These are phyloP conservation scores for Chaetomium strumarium DNA, from an alignment of 2,329 filamentous ascomycete species.

Conservation along the genomic window DNA sequence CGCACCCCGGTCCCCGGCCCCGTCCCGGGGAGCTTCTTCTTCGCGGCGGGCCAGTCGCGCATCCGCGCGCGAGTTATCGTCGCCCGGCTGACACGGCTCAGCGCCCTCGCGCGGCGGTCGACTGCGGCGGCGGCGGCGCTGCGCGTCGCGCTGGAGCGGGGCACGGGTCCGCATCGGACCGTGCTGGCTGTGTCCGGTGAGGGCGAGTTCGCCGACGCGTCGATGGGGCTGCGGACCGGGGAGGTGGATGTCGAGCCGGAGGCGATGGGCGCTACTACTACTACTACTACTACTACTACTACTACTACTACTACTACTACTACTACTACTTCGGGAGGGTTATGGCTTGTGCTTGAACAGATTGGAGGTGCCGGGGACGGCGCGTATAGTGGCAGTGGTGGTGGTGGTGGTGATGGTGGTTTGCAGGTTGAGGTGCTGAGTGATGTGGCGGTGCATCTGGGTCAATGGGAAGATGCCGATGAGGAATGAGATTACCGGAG, in stretches of 20 bases:
- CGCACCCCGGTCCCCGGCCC: conserved; percentile 41
- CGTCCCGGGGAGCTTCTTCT: conserved; percentile 37
- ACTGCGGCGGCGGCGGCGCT: conserved; percentile 36
- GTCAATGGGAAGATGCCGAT: conserved; percentile 20
- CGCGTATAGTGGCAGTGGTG: conserved; percentile 22
- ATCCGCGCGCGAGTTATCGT: conserved; percentile 37
- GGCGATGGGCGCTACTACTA: conserved; percentile 38
- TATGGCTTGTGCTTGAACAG: conserved; percentile 80
- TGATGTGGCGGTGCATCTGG: conserved; percentile 17
- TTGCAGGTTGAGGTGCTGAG: conserved; percentile 37
- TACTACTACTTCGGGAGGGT: too few species aligned
- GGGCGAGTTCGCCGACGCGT: conserved; percentile 68
- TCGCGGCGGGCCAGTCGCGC: conserved; percentile 16
- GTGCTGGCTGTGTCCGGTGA: conserved; percentile 60
- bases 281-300: too few species aligned
- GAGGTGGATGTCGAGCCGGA: conserved; percentile 70
- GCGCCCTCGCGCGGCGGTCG: conserved; percentile 17
- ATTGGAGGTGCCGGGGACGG: conserved; percentile 40
- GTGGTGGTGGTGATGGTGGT: conserved; percentile 48
- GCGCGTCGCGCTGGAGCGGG: conserved; percentile 66
- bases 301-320: too few species aligned
- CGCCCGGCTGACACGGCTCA: conserved; percentile 54
- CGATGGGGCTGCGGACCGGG: conserved; percentile 59
- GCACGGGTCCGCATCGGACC: conserved; percentile 61
- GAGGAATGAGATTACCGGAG: conserved; percentile 10